These are phyloP conservation scores for Fusarium tanahbumbuense DNA, from an alignment of 2,329 filamentous ascomycete genomes.

Conservation along the genomic window DNA sequence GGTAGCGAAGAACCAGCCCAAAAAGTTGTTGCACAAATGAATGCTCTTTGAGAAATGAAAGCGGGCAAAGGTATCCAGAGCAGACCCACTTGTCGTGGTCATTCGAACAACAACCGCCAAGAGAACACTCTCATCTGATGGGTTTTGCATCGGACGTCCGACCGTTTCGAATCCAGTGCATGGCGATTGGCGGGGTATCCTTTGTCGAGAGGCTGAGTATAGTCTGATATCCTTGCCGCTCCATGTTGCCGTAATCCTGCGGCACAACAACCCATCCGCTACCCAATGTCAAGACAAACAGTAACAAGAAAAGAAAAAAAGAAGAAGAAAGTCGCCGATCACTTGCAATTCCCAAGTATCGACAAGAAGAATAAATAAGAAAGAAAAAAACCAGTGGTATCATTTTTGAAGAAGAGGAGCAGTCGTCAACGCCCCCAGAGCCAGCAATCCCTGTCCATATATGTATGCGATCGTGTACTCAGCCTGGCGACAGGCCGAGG, in stretches of 20 bases:
- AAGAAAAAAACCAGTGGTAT: slow-evolving; percentile 44
- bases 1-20: neutral
- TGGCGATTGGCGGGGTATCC: neutral
- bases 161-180: slow-evolving; percentile 3
- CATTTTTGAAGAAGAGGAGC: slow-evolving; percentile 43
- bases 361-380: slow-evolving; percentile 16
- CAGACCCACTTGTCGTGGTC: slow-evolving; percentile 4
- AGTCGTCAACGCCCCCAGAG: slow-evolving; percentile 42
- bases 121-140: neutral
- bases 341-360: slow-evolving; percentile 10
- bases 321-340: neutral
- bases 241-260: neutral
- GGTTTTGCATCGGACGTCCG: neutral
- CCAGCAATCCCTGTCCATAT: slow-evolving; percentile 39
- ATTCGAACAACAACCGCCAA: slow-evolving; percentile 3
- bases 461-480: slow-evolving; percentile 42
- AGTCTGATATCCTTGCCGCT: neutral
- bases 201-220: neutral
- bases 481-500: slow-evolving; percentile 42
- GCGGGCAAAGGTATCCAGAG: neutral
- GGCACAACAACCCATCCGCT: slow-evolving; percentile 6
- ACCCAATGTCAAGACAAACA: slow-evolving; percentile 24
- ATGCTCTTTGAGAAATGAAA: slow-evolving; percentile 4
- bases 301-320: slow-evolving; percentile 9
- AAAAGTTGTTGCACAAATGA: neutral